Evolutionary conservation across 2,329 filamentous ascomycete species (phyloP), one percentile per base, ranked within the genome.

Genomic region (Daldinia eschscholtzii): DNA sequence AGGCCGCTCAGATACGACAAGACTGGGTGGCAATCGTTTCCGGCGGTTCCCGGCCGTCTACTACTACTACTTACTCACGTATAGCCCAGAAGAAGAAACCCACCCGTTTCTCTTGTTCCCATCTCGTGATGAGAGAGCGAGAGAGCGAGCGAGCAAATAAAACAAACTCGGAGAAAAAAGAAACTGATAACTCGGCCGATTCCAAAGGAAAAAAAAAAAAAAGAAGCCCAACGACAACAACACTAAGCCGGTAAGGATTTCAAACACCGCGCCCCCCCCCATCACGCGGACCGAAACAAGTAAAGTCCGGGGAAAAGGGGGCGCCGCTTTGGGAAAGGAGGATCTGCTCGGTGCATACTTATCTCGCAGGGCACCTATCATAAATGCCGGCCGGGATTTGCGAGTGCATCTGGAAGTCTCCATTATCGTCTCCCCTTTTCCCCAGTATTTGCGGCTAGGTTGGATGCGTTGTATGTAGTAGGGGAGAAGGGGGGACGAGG

Each of bases 381-480:
- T 65, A 71, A 71, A 71, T 68, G 69, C 71, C 71, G 71, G 63
- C 67, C 71, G 71, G 71, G 71, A 73, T 73, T 71, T 73, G 71
- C 57, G 33, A 59, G 30, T 44, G 13, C 39, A 35, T 57, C 48
- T 50, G 6, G 41, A 23, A 42, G 20, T 55, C 52, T 58, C 52
- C 61, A 58, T 56, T 57, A 23, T 46, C 56, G 33, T 56, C 41
- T 57, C 9, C 35, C 44, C 13, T 13, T 57, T 65, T 57, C 48
- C 52, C 64, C 57, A 60, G 64, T 60, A 55, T 67, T 56, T 63
- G 64, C 60, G 59, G 60, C 56, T 67, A 44, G 52, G 41, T 46
- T 35, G 3, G 26, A 48, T 59, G 39, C 30, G 37, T 57, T 57
- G 52, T 53, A 20, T 42, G 28, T 53, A 20, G 26, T 39, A 39